Base-by-base conservation (phyloP, 2,329 filamentous ascomycete genomes). In the Botrytis fragariae region DNA sequence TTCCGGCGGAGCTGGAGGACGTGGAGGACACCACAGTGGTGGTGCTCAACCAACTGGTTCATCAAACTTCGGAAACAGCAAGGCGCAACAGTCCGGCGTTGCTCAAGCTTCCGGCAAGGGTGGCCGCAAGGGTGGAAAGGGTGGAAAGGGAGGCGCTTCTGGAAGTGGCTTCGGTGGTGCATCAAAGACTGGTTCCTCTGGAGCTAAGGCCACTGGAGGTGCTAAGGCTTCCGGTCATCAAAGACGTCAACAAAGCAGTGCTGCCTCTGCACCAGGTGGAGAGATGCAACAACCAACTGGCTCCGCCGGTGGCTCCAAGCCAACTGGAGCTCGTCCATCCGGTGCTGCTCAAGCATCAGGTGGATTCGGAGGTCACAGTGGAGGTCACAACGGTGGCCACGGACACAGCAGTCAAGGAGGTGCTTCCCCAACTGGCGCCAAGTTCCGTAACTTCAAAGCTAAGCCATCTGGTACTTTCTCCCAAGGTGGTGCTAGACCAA, bases 161-260 rank as follows among this genome's bases (percentile, higher is more conserved):
- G 67, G 67, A 60, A 57, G 35, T 45, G 35, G 44, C 12, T 59
- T 29, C 39, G 29, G 29, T 35, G n/a, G 39, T 65, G 39, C 61
- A 8, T 16, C 61, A 29, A 64, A 22, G 61, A 45, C 61, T 14
- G 39, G 8, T 32, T 60, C 29, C 4, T 32, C 8, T 25, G 37
- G n/a, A 59, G 51, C 68, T 35, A 32, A 48, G 22, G 16, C 51
- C 14, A 70, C 57, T n/a, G 54, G 68, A 35, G 54, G 51, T 29
- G 8, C 29, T 10, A 71, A 44, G 44, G 2, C n/a, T 16, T 54
- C 69, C 20, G 69, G 69, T 42, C 59, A 54, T 16, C 69, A 64
- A 71, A 71, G 60, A 71, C 69, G 60, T 71, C 44, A 64, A 62
- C 29, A 59, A 35, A 42, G 14, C n/a, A 54, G 39, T 22, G 48